A percentile compares a stretch with the other conserved stretches of the same genome.
These are phyloP conservation scores for Plasmodium gallinaceum DNA, from an alignment of 169 alveolate genomes.

Conservation along the genomic window DNA sequence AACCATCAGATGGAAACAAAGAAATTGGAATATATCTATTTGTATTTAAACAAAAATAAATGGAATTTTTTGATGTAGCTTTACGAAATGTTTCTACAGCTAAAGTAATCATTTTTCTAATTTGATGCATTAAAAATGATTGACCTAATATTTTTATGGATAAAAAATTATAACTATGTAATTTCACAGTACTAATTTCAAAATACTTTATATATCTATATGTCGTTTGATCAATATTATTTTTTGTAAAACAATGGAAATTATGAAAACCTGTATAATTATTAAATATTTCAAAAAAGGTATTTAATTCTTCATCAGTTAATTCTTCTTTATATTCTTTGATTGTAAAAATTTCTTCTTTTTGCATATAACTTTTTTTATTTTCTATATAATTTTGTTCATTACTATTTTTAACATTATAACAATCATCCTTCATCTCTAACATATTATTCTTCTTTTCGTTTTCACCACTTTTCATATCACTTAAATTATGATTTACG, in stretches of 20 bases:
- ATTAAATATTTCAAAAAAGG: slow-evolving; percentile 78
- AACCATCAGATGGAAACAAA: slow-evolving; percentile 85
- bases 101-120: slow-evolving; percentile 87
- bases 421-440: not conserved
- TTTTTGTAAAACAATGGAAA: slow-evolving; percentile 86
- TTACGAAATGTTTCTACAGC: slow-evolving; percentile 85
- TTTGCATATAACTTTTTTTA: not conserved
- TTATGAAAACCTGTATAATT: slow-evolving; percentile 86
- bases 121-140: slow-evolving; percentile 89
- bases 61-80: slow-evolving; percentile 85
- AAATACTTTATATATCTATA: slow-evolving; percentile 86
- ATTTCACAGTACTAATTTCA: slow-evolving; percentile 61
- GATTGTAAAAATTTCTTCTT: slow-evolving; percentile 30
- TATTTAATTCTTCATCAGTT: slow-evolving; percentile 79
- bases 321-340: slow-evolving; percentile 72
- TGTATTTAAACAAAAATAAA: slow-evolving; percentile 78
- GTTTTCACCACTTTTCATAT: not conserved
- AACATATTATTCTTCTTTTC: not conserved
- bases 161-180: slow-evolving; percentile 66
- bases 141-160: slow-evolving; percentile 86
- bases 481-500: not conserved
- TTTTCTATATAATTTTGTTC: not conserved
- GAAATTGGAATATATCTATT: slow-evolving; percentile 74
- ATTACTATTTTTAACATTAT: not conserved
- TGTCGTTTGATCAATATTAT: slow-evolving; percentile 80